A percentile compares a stretch with the other conserved stretches of the same genome.
Evolutionary conservation across 352 stramenopile species (phyloP).

Genomic region (Globisporangium alternatum): DNA sequence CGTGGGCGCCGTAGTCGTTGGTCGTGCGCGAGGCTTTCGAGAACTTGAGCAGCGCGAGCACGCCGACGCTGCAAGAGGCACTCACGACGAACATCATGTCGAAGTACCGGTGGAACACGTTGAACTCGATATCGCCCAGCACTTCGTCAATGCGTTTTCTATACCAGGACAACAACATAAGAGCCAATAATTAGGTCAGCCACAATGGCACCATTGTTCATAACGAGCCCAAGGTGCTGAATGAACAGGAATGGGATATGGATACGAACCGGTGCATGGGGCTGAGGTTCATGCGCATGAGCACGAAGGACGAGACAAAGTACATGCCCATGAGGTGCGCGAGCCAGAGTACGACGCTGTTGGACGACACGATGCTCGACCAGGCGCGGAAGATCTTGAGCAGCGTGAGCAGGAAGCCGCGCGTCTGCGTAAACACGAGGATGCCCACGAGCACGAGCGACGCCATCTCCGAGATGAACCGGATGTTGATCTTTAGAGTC

Average conservation of each 20-base stretch:
- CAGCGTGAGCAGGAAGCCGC: conserved; percentile 72
- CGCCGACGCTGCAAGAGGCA: conserved; percentile 53
- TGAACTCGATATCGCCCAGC: conserved; percentile 79
- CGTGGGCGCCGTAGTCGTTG: conserved; percentile 68
- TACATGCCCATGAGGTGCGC: conserved; percentile 88
- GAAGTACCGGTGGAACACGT: conserved; percentile 83
- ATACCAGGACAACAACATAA: background rate
- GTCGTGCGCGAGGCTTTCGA: conserved; percentile 74
- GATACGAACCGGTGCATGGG: conserved; percentile 48
- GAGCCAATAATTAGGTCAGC: background rate
- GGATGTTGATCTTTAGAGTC: conserved; percentile 57
- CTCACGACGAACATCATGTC: conserved; percentile 86
- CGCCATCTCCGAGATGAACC: conserved; percentile 74
- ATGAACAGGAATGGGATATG: background rate
- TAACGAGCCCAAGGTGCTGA: background rate
- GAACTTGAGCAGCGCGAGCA: conserved; percentile 66
- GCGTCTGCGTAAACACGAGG: conserved; percentile 81
- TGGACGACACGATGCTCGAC: conserved; percentile 80
- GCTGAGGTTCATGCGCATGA: conserved; percentile 88
- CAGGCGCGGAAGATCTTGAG: conserved; percentile 80
- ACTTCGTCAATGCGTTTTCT: conserved; percentile 82
- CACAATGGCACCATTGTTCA: background rate
- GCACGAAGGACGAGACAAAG: conserved; percentile 85
- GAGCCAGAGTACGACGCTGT: conserved; percentile 80
- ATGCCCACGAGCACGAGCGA: conserved; percentile 78